These are phyloP conservation scores for Chrysoporthe cubensis DNA, from an alignment of 2,329 filamentous ascomycete species.

Conservation along the genomic window DNA sequence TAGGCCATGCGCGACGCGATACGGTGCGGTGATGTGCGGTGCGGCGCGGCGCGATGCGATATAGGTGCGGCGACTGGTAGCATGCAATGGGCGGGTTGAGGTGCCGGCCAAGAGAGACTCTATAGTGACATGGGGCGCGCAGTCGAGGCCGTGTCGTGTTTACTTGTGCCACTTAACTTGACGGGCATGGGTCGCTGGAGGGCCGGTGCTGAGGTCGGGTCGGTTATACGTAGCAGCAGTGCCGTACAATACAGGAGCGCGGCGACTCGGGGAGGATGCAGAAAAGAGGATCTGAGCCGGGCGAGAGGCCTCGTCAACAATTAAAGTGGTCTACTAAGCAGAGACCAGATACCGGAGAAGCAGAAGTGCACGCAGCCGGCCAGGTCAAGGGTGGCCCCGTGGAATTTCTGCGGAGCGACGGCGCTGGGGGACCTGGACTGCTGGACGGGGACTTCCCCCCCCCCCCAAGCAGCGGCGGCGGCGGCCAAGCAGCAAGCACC, in stretches of 20 bases:
- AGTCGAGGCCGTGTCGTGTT: not conserved
- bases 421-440: not conserved
- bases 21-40: not conserved
- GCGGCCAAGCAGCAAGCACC: not conserved
- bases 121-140: constrained; percentile 3
- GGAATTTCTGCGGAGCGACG: constrained; percentile 2
- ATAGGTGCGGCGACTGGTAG: not conserved
- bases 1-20: not conserved
- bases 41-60: not conserved
- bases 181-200: not conserved
- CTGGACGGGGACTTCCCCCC: not conserved
- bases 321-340: not conserved
- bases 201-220: not conserved
- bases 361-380: not conserved
- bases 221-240: not conserved
- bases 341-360: not conserved
- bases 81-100: not conserved
- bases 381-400: not conserved
- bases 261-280: not conserved
- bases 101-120: not conserved
- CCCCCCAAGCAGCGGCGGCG: not conserved
- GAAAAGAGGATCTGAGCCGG: not conserved
- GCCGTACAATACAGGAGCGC: not conserved
- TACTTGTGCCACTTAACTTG: not conserved
- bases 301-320: not conserved